These are phyloP conservation scores for Salix brachista DNA, from an alignment of 345 rosid genomes.

Conservation along the genomic window DNA sequence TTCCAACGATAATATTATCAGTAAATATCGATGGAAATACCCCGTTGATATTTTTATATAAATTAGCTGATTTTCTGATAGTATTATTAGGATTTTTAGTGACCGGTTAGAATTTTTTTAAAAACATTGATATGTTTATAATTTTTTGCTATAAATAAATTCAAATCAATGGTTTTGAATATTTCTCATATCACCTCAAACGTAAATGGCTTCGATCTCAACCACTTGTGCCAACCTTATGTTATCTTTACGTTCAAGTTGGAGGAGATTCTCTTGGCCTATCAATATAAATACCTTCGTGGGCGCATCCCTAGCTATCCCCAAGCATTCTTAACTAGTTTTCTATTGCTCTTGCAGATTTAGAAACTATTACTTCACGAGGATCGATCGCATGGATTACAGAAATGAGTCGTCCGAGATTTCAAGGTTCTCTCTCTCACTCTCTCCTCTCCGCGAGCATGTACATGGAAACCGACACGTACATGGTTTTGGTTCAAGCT, in stretches of 20 bases:
- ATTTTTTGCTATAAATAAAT: too few species aligned
- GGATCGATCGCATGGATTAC: conserved; percentile 28
- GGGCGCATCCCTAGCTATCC: conserved; percentile 13
- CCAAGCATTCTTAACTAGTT: conserved; percentile 9
- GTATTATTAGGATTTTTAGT: too few species aligned
- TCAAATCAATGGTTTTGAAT: too few species aligned
- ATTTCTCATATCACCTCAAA: too few species aligned
- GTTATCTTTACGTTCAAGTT: not conserved
- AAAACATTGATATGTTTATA: too few species aligned
- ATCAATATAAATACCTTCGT: conserved; percentile 31
- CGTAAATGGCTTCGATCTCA: not conserved
- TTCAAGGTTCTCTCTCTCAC: conserved; percentile 30
- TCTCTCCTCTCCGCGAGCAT: not conserved
- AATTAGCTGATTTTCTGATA: too few species aligned
- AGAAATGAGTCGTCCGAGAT: conserved; percentile 41
- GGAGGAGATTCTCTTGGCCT: too few species aligned
- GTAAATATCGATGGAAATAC: too few species aligned
- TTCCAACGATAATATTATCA: too few species aligned
- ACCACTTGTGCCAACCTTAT: not conserved
- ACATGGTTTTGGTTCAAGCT: not conserved
- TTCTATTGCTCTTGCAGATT: not conserved
- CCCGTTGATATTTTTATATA: too few species aligned
- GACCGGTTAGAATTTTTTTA: too few species aligned
- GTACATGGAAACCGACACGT: not conserved
- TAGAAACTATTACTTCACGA: not conserved